A percentile compares a stretch with the other conserved stretches of the same genome.
Evolutionary conservation across 805 yeast genomes (phyloP).

Genomic region (Naumovozyma dairenensis): DNA sequence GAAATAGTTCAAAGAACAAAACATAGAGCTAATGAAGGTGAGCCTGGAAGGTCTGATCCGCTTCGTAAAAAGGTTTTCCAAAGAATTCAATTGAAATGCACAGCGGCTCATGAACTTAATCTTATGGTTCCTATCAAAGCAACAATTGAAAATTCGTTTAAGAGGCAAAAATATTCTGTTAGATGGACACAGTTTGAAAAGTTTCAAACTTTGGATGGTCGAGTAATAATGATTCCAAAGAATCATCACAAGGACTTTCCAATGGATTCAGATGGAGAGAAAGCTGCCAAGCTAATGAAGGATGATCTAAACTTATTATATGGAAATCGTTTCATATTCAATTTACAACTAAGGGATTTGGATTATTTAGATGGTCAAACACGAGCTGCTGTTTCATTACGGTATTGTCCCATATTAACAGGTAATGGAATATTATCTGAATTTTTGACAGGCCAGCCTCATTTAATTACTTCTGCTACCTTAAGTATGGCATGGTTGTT

Average conservation of each 20-base stretch:
- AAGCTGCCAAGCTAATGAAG: conserved; percentile 21
- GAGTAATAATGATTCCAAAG: conserved; percentile 17
- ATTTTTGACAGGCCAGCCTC: conserved; percentile 21
- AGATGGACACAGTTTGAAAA: conserved; percentile 16
- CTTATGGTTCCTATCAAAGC: conserved; percentile 15
- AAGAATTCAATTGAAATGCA: conserved; percentile 16
- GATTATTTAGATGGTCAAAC: conserved; percentile 22
- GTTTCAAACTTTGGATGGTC: conserved; percentile 14
- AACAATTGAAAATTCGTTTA: conserved; percentile 15
- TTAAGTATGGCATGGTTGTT: conserved; percentile 30
- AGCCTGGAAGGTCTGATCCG: conserved; percentile 13
- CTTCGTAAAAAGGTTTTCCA: conserved; percentile 12
- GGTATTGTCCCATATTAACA: conserved; percentile 29
- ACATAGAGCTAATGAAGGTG: conserved; percentile 17
- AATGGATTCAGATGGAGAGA: conserved; percentile 16
- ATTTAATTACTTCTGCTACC: conserved; percentile 18
- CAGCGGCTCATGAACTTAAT: conserved; percentile 14
- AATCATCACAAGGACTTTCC: conserved; percentile 18
- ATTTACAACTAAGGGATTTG: conserved; percentile 33
- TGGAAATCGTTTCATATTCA: conserved; percentile 30
- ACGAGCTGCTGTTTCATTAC: conserved; percentile 27
- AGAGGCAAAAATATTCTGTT: conserved; percentile 11
- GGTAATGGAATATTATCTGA: conserved; percentile 29
- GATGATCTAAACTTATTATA: conserved; percentile 20
- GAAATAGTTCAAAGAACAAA: conserved; percentile 27